A percentile compares a stretch with the other conserved stretches of the same genome.
Conservation (phyloP, 2,329 filamentous ascomycete genomes). For the Zasmidium cellare region DNA sequence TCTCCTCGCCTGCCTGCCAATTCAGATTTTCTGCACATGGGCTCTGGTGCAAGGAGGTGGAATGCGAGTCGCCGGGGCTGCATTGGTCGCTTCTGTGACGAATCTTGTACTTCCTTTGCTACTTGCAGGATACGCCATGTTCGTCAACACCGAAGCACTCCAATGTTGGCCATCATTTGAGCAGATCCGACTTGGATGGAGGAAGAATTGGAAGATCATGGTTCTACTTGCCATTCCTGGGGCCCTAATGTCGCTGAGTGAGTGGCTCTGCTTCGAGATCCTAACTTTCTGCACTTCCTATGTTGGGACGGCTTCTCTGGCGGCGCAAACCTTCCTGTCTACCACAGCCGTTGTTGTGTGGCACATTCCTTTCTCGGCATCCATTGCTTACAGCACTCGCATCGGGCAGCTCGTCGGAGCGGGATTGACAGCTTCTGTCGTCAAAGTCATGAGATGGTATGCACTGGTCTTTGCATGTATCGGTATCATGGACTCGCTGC, state of each 20-base stretch:
- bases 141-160: conserved; percentile 40
- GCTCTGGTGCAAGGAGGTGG: conserved; percentile 27
- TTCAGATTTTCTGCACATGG: conserved; percentile 20
- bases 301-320: conserved; percentile 25
- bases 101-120: conserved; percentile 48
- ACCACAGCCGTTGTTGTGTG: conserved; percentile 37
- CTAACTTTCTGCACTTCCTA: conserved; percentile 36
- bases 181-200: conserved; percentile 20
- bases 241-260: conserved; percentile 26
- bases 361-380: conserved; percentile 43
- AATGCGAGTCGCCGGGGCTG: conserved; percentile 54
- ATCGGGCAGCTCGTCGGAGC: conserved; percentile 42
- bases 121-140: conserved; percentile 48
- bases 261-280: conserved; percentile 32
- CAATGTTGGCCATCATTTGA: conserved; percentile 46
- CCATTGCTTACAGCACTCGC: conserved; percentile 40
- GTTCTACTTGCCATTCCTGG: conserved; percentile 26
- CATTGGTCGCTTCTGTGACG: conserved; percentile 47
- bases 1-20: conserved; percentile 15
- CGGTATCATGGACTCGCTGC: conserved; percentile 35
- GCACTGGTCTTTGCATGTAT: conserved; percentile 36
- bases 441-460: conserved; percentile 34
- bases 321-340: conserved; percentile 23
- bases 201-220: conserved; percentile 40
- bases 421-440: conserved; percentile 35